phyloP scores from a whole-genome alignment of 306 rosid species.

The Lathyrus oleraceus region DNA sequence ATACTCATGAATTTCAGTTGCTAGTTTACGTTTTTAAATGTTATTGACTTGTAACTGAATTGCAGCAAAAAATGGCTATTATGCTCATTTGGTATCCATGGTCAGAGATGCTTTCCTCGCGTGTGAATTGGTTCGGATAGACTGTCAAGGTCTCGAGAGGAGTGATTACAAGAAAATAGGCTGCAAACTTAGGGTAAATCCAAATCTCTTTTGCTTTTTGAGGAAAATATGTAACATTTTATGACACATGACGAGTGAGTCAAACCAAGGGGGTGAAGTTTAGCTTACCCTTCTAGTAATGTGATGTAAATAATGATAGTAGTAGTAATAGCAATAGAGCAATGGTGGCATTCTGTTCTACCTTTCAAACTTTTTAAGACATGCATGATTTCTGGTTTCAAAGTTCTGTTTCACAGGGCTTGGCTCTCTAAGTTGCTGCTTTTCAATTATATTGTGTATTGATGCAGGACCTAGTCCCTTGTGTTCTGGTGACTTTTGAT shows the following conservation, averaged over 20 bases:
- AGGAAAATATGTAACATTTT: background rate
- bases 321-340: background rate
- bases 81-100: slow-evolving; percentile 80
- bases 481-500: slow-evolving; percentile 84
- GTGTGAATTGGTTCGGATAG: slow-evolving; percentile 76
- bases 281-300: background rate
- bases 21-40: background rate
- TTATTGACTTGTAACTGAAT: slow-evolving; percentile 35
- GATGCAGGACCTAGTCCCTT: slow-evolving; percentile 85
- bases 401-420: background rate
- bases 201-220: background rate
- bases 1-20: slow-evolving; percentile 17
- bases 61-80: slow-evolving; percentile 91
- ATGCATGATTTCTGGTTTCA: slow-evolving; percentile 7
- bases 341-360: slow-evolving; percentile 6
- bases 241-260: background rate
- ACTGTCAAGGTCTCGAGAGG: slow-evolving; percentile 81
- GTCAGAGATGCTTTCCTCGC: slow-evolving; percentile 86
- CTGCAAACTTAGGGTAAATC: slow-evolving; percentile 81
- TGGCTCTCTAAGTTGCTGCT: slow-evolving; percentile 15
- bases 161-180: slow-evolving; percentile 97
- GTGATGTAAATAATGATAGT: background rate
- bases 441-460: slow-evolving; percentile 25
- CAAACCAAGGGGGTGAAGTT: background rate
- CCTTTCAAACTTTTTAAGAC: slow-evolving; percentile 8